Evolutionary conservation across 179 eudicot species (phyloP).

Genomic region (Amaranthus tricolor): DNA sequence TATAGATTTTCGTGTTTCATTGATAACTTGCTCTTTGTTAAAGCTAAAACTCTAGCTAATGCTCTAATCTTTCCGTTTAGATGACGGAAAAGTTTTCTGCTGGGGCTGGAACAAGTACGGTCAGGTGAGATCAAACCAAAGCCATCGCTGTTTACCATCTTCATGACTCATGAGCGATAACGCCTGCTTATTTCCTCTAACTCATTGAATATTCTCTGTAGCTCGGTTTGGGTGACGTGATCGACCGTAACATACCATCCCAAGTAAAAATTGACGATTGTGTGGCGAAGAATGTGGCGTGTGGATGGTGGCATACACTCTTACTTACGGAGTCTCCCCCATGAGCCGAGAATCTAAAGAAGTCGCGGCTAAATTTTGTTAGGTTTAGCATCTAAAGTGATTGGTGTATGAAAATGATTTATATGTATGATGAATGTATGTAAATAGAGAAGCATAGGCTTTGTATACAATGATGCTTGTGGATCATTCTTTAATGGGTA

Average conservation of each 20-base stretch:
- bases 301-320: constrained; percentile 99
- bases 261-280: constrained; percentile 65
- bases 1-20: too few relatives aligned
- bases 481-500: constrained; percentile 12
- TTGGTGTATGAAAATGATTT: constrained; percentile 7
- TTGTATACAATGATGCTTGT: constrained; percentile 14
- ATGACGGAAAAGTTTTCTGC: constrained; percentile 72
- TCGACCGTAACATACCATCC: constrained; percentile 85
- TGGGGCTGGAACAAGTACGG: constrained; percentile 99
- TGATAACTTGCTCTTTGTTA: neutral
- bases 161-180: neutral
- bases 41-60: neutral
- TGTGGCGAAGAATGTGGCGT: constrained; percentile 63
- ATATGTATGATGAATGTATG: neutral
- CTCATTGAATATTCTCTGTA: constrained; percentile 21
- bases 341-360: constrained; percentile 21
- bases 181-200: neutral
- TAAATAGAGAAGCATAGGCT: constrained; percentile 1
- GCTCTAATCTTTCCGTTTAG: constrained; percentile 31
- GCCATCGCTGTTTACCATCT: neutral
- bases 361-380: constrained; percentile 50
- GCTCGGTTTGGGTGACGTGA: constrained; percentile 95
- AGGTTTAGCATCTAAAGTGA: constrained; percentile 37
- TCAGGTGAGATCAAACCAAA: constrained; percentile 49
- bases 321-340: constrained; percentile 72